Evolutionary conservation across 345 rosid species (phyloP), one percentile per base, ranked within the genome.

Genomic region (Conringia planisiliqua): DNA sequence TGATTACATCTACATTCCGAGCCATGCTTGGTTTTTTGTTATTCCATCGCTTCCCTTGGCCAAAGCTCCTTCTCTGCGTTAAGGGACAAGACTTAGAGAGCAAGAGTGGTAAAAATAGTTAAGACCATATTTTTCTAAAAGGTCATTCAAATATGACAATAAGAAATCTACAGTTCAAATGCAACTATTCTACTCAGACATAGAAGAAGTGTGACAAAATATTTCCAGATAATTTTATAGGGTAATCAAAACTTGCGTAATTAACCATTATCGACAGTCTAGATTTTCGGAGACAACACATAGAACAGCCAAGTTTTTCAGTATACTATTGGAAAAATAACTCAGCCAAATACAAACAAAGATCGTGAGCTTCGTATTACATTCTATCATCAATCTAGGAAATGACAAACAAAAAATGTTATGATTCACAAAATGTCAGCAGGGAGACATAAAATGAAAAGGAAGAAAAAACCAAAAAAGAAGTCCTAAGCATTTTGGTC

Each of bases 21-120:
- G 90, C 87, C 78, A 72, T 70, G 64, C 87, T 84, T 56, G 87
- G 85, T 77, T 87, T 86, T 56, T 57, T 75, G 75, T 87, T 91
- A 78, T 79, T 78, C 83, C 85, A 85, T 77, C 84, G 64, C 82
- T 80, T 85, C 57, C 90, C 91, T 78, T 88, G 93, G 70, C 67
- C 76, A 74, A 46, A 86, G 73, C 42, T 86, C 80, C 79, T 86
- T 84, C 82, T 86, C 96, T 93, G 87, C 22, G 40, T 69, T 29
- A 27, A 38, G 6, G 10, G 17, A n/a, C 13, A 66, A 47, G 58
- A 42, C 26, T 18, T 30, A 57, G 29, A 30, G 16, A 42, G 52
- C 16, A 72, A 65, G 63, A 2, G 7, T 1, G 35, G 35, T 32
- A 32, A 30, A 32, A 32, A 6, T 7, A 32, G 8, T 12, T 22